phyloP scores from a whole-genome alignment of 352 stramenopile genomes.

The Phytophthora sansomeana region DNA sequence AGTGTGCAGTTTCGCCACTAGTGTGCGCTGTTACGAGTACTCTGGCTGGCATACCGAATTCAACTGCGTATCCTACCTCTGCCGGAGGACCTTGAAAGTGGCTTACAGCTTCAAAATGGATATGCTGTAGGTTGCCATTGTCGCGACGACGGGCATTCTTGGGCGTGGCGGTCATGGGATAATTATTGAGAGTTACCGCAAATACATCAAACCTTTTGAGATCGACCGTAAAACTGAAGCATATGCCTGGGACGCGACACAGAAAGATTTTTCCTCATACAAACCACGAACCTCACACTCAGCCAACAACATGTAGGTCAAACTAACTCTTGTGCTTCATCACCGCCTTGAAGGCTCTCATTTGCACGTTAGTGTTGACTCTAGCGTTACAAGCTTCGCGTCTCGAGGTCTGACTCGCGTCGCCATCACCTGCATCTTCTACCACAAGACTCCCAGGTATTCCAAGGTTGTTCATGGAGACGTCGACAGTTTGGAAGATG shows the following conservation, averaged over 20 bases:
- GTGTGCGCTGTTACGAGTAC: conserved; percentile 77
- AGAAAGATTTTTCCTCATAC: not conserved
- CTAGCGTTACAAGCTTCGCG: too few species aligned
- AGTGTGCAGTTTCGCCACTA: conserved; percentile 72
- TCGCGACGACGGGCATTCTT: conserved; percentile 49
- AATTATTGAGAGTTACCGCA: not conserved
- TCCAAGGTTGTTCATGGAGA: not conserved
- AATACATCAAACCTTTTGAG: too few species aligned
- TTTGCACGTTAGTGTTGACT: too few species aligned
- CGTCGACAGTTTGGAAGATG: too few species aligned
- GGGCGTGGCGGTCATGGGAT: conserved; percentile 30
- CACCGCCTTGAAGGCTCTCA: too few species aligned
- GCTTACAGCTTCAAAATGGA: conserved; percentile 37
- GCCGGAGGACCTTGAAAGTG: conserved; percentile 37
- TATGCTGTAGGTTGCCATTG: conserved; percentile 17
- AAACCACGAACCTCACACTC: too few species aligned
- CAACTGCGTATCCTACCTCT: conserved; percentile 51
- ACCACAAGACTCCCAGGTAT: too few species aligned
- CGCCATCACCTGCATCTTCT: too few species aligned
- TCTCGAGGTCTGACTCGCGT: too few species aligned
- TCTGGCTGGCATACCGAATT: conserved; percentile 77
- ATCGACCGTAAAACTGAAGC: not conserved
- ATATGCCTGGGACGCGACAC: not conserved
- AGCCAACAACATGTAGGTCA: too few species aligned
- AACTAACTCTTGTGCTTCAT: too few species aligned